Base-by-base conservation (phyloP, 1,284 basidiomycete species). In the Caloboletus inedulis region DNA sequence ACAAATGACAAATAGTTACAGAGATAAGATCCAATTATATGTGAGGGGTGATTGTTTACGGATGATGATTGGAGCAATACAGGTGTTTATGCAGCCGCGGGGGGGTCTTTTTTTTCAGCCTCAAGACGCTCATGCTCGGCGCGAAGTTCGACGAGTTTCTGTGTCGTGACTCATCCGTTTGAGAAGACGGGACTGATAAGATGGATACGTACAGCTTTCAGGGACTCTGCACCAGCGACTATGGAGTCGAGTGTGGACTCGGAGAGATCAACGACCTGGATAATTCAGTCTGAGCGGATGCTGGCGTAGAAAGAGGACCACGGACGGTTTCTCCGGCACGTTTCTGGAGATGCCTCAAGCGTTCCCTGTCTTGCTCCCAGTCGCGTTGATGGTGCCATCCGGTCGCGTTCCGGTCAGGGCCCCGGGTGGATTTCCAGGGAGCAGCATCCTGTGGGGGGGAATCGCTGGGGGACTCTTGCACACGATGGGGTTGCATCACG, bases 181-280 rank as follows among this genome's bases (percentile, higher is more conserved):
- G 39, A 21, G 18, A 18, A 43, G 23, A 42, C 16, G 18, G 34
- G 35, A 18, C 1, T 25, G 34, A 27, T 30, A 33, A 35, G n/a
- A 37, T 42, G 49, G 3, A 37, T 21, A 73, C 81, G 55, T 57
- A 87, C 85, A 18, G 70, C 70, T 71, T 85, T 87, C 47, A 88
- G 69, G 36, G 74, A 68, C 59, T 84, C 79, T 39, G 84, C 74
- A 1, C 77, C 80, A 25, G 69, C 65, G 43, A 86, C 64, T 39
- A 87, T 73, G 21, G 77, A 75, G 49, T 87, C 84, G 18, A 88
- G 75, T 0, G 86, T 84, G n/a, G 77, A 74, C 65, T 88, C 86
- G 3, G 87, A 87, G 51, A 87, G 63, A 43, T 87, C 84, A 14
- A 72, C 69, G 70, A 84, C 77, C 86, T 87, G 35, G 43, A 46